Evolutionary conservation across 805 yeast species (phyloP), one percentile per base, ranked within the genome.

Genomic region (Ogataea corticis): DNA sequence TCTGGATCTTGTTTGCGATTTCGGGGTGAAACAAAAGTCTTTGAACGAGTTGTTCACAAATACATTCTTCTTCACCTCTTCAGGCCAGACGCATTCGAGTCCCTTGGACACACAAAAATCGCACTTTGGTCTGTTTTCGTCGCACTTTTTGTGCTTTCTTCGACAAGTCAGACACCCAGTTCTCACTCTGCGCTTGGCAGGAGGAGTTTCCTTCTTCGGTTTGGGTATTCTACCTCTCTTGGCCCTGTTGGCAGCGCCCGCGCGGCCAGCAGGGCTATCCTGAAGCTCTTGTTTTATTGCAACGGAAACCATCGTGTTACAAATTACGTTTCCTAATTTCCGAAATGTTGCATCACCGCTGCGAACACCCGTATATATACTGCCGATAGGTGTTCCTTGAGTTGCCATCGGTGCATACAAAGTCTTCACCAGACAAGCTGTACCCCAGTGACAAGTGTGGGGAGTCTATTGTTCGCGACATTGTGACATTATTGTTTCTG

Each of bases 111-210:
- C 40, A 52, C 83, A 77, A 38, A 70, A 71, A 9, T 67, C 62
- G 58, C 84, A 79, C 25, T 72, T 73, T 2, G 83, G 83, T 36
- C 67, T 57, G 44, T 71, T 74, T 54, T 78, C 83, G 58, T 77
- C 83, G 59, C 83, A 76, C 51, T 76, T 76, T 65, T 75, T 72
- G 56, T 76, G 81, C 41, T 77, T 66, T 43, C 75, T 75, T 30
- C 81, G 67, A 53, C 81, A 76, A 9, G 80, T 76, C 35, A 74
- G 62, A 56, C 81, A 76, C 51, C 81, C 83, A 4, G 69, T 67
- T 45, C 68, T 54, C 4, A 65, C 75, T 35, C 72, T 57, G 51
- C 68, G 62, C 38, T 67, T 67, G 16, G 65, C 65, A 7, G 61
- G 56, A 44, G 68, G 67, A 5, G 68, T 61, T 42, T 53, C 57